These are phyloP conservation scores for Colletotrichum magnum DNA, from an alignment of 2,329 filamentous ascomycete genomes.

Conservation along the genomic window DNA sequence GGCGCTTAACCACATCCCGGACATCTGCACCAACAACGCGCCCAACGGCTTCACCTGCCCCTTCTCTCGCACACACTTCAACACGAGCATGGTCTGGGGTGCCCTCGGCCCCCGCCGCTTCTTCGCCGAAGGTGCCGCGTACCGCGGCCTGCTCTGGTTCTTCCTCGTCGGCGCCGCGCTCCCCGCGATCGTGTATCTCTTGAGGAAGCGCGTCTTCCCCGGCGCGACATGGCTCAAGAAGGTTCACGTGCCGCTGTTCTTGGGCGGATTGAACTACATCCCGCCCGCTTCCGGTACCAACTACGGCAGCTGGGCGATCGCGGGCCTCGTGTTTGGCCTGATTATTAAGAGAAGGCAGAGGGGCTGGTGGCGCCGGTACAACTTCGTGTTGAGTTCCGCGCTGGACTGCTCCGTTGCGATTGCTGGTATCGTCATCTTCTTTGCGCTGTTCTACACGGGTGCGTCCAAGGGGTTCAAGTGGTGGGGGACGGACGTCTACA, in stretches of 20 bases:
- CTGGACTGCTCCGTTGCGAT: conserved; percentile 51
- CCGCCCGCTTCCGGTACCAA: conserved; percentile 51
- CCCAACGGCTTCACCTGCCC: conserved; percentile 61
- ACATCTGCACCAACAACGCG: conserved; percentile 62
- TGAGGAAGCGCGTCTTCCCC: conserved; percentile 42
- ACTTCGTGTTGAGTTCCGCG: conserved; percentile 50
- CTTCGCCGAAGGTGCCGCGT: conserved; percentile 65
- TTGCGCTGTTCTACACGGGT: conserved; percentile 50
- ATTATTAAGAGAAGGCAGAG: conserved; percentile 44
- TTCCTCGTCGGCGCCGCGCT: conserved; percentile 66
- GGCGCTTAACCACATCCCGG: conserved; percentile 60
- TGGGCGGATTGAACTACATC: conserved; percentile 50
- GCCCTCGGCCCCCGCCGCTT: conserved; percentile 69
- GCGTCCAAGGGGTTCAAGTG: conserved; percentile 46
- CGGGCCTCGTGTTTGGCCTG: conserved; percentile 48
- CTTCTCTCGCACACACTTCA: conserved; percentile 60
- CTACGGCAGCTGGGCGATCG: conserved; percentile 50
- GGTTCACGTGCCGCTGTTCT: conserved; percentile 49
- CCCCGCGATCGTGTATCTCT: conserved; percentile 62
- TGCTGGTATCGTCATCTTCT: conserved; percentile 52
- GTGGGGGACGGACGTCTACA: conserved; percentile 49
- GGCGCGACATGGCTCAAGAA: conserved; percentile 42
- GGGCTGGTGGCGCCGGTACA: conserved; percentile 50
- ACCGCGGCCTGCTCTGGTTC: conserved; percentile 65
- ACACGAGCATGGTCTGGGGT: conserved; percentile 69